Conservation (phyloP, 306 rosid species). For the Cucumis melo region DNA sequence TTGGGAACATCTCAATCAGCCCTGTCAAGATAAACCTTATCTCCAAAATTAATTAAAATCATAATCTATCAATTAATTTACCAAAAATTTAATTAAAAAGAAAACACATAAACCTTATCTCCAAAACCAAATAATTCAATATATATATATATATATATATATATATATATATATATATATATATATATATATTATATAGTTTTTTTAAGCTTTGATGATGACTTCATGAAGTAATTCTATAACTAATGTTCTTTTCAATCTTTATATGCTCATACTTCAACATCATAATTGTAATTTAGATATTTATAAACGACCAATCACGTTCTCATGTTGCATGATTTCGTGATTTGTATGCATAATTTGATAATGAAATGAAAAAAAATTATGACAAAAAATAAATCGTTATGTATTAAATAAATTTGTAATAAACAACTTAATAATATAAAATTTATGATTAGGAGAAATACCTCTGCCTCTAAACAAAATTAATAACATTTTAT, state of each 20-base stretch:
- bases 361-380: not conserved
- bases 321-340: not conserved
- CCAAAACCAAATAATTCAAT: not conserved
- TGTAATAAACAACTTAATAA: not conserved
- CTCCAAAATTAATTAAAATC: constrained; percentile 5
- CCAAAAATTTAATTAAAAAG: not conserved
- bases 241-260: not conserved
- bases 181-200: not conserved
- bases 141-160: not conserved
- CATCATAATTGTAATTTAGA: not conserved
- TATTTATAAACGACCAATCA: not conserved
- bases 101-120: not conserved
- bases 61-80: not conserved
- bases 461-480: not conserved
- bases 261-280: not conserved
- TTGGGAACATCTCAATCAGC: not conserved
- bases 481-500: too few species aligned
- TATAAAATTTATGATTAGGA: not conserved
- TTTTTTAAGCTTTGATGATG: not conserved
- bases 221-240: not conserved
- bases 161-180: too few species aligned
- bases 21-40: not conserved
- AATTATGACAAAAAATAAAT: not conserved
- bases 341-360: not conserved
- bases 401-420: not conserved